phyloP scores from a whole-genome alignment of 2,329 filamentous ascomycete genomes.

The Teratosphaeriaceae sp. region DNA sequence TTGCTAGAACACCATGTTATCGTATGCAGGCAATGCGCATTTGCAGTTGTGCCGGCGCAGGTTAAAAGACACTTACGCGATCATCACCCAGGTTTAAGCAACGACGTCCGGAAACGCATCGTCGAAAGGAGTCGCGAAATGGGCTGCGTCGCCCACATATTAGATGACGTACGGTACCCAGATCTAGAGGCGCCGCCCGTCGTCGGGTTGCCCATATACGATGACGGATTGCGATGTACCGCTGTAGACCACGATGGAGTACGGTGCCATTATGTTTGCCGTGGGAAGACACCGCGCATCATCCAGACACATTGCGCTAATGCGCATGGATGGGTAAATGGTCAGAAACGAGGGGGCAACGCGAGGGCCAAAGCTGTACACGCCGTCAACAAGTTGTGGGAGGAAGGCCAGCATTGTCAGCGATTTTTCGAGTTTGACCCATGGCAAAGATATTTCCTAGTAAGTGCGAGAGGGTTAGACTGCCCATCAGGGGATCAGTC shows the following conservation, averaged over 20 bases:
- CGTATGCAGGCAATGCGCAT: neutral
- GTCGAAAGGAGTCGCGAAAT: neutral
- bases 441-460: neutral
- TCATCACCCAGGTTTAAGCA: neutral
- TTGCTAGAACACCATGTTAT: too few species aligned
- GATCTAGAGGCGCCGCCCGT: neutral
- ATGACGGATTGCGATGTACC: neutral
- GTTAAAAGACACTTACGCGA: neutral
- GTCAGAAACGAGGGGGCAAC: neutral
- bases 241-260: too few species aligned
- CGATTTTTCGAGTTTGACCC: neutral
- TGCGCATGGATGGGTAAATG: neutral
- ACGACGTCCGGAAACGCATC: neutral
- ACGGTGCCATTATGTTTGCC: neutral
- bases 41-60: neutral
- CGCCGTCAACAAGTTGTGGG: neutral
- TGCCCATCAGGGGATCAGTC: too few species aligned
- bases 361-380: neutral
- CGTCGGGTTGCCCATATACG: too few species aligned
- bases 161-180: neutral
- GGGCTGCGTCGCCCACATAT: neutral
- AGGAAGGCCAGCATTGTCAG: neutral
- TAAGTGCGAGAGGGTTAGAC: too few species aligned
- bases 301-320: neutral
- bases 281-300: neutral